These are phyloP conservation scores for Strobilomyces dryophilus DNA, from an alignment of 768 basidiomycete genomes.

Conservation along the genomic window DNA sequence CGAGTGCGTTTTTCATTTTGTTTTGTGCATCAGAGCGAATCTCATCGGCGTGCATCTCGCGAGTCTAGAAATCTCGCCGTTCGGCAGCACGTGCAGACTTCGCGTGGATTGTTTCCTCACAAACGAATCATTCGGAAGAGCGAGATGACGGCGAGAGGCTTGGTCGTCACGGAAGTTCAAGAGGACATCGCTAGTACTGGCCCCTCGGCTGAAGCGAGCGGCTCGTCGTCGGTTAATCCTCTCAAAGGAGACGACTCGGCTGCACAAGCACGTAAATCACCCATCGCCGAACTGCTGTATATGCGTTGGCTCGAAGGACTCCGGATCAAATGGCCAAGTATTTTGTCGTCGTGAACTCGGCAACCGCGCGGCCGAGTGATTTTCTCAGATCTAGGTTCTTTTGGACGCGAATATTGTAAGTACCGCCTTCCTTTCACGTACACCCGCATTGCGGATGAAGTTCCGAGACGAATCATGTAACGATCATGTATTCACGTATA, in stretches of 20 bases:
- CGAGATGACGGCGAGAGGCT: slow-evolving; percentile 80
- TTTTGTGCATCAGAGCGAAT: not conserved
- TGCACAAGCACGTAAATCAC: slow-evolving; percentile 61
- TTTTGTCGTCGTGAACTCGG: slow-evolving; percentile 35
- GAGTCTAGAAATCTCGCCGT: slow-evolving; percentile 65
- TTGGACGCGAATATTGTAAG: slow-evolving; percentile 2
- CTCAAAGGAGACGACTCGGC: slow-evolving; percentile 37
- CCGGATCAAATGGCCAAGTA: slow-evolving; percentile 84
- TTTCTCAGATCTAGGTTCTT: not conserved
- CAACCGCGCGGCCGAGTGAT: not conserved
- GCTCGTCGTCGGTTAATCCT: slow-evolving; percentile 27
- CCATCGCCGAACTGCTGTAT: slow-evolving; percentile 94
- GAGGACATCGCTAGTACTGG: slow-evolving; percentile 50
- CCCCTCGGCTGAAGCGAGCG: slow-evolving; percentile 36
- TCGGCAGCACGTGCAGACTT: slow-evolving; percentile 76
- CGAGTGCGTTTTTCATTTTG: slow-evolving; percentile 53
- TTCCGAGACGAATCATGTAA: not conserved
- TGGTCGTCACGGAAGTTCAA: slow-evolving; percentile 78
- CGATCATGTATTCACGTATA: slow-evolving; percentile 14
- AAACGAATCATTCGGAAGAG: slow-evolving; percentile 74
- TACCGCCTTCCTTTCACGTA: not conserved
- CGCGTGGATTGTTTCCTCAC: slow-evolving; percentile 78
- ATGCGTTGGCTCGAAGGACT: slow-evolving; percentile 95
- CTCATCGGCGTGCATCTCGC: slow-evolving; percentile 4
- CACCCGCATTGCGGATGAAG: not conserved